Percentiles rank a stretch among this genome's conserved stretches.
phyloP scores from a whole-genome alignment of 306 rosid genomes.

The Prosopis cineraria region DNA sequence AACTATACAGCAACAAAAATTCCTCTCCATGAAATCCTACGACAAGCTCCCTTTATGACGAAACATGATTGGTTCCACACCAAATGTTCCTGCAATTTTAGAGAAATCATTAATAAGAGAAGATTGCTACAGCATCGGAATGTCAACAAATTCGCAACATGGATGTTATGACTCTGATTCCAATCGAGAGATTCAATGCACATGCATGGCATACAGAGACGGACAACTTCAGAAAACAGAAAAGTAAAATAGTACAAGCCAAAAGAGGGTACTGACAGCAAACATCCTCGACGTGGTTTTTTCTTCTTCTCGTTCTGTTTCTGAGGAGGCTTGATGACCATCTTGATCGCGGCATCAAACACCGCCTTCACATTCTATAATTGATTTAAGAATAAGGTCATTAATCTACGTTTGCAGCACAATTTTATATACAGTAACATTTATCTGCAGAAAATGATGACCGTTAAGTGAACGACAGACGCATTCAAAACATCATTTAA shows the following conservation, averaged over 20 bases:
- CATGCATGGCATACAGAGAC: background rate
- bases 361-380: slow-evolving; percentile 74
- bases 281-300: slow-evolving; percentile 55
- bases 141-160: background rate
- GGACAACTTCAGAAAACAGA: background rate
- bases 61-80: slow-evolving; percentile 54
- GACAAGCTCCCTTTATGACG: slow-evolving; percentile 44
- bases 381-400: background rate
- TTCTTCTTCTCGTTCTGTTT: slow-evolving; percentile 71
- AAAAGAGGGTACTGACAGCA: slow-evolving; percentile 45
- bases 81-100: slow-evolving; percentile 58
- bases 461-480: background rate
- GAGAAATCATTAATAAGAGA: background rate
- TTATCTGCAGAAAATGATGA: background rate
- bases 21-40: background rate
- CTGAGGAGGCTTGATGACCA: slow-evolving; percentile 69
- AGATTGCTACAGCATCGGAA: background rate
- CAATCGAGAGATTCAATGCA: background rate
- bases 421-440: background rate
- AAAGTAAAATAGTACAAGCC: background rate
- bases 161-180: background rate
- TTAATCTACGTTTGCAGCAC: slow-evolving; percentile 12
- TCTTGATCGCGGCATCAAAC: slow-evolving; percentile 74
- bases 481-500: background rate
- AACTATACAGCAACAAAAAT: background rate